Base-by-base conservation (phyloP, 2,329 filamentous ascomycete species). In the Fulvia fulva region DNA sequence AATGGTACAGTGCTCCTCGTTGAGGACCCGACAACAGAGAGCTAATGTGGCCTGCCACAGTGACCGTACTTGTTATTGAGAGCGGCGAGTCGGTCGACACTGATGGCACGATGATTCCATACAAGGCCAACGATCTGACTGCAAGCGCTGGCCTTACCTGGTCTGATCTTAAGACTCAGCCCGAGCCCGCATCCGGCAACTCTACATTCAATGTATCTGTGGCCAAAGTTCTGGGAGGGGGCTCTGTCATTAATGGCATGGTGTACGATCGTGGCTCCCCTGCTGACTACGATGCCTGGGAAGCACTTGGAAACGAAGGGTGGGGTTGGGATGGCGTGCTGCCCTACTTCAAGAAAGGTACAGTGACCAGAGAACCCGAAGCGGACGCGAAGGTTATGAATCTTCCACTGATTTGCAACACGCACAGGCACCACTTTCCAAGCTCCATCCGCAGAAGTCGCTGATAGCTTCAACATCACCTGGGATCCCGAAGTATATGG, bases 261-360 rank as follows among this genome's bases (percentile, higher is more conserved):
- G 64, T 70, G 6, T 74, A 73, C 57, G 72, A 73, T 53, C 70
- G 74, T 6, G 75, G 68, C 12, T 64, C 68, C 32, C 64, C 67
- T 19, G 69, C 62, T 6, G 74, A 75, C 57, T 76, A 76, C 26
- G 69, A 78, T 60, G 73, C 74, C 2, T 78, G 76, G 76, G 71
- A 61, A n/a, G 41, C 47, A 26, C 51, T 65, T 12, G 62, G 63
- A 9, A 65, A 65, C 37, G 23, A 51, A n/a, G 63, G 60, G 12
- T 65, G 63, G 62, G 60, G 62, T 32, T 65, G 62, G 60, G 45
- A 60, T 11, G 55, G 37, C 11, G 45, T 62, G 0, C 9, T 57
- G 14, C 66, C 61, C 19, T 65, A 64, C 46, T 68, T 60, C 55
- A 63, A 57, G 47, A 69, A 63, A 55, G 58, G n/a, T n/a, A n/a